Conservation (phyloP, 1,139 yeast genomes). For the Yamadazyma friedrichii region DNA sequence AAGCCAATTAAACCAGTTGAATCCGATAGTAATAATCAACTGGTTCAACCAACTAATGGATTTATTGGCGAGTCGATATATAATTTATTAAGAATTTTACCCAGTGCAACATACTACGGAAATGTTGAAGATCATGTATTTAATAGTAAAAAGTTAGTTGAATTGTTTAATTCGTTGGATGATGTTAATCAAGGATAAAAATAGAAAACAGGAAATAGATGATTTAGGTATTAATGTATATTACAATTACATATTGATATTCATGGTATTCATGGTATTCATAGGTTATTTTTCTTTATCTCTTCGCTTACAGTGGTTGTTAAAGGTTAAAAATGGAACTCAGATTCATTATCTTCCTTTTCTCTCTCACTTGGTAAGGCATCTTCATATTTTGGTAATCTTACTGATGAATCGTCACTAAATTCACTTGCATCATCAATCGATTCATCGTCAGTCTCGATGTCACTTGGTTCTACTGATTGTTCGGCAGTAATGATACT, state of each 20-base stretch:
- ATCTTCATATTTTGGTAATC: conserved; percentile 17
- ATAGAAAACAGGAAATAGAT: neutral
- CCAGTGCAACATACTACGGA: conserved; percentile 49
- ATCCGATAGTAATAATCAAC: conserved; percentile 3
- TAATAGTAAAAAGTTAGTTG: conserved; percentile 40
- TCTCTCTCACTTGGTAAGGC: conserved; percentile 10
- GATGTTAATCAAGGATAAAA: neutral
- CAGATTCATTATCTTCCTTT: conserved; percentile 17
- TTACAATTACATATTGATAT: conserved; percentile 1
- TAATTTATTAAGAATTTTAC: conserved; percentile 52
- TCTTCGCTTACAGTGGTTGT: too few species aligned
- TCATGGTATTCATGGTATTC: neutral
- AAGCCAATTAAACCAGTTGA: conserved; percentile 11
- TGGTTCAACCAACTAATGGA: conserved; percentile 5
- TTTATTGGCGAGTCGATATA: conserved; percentile 54
- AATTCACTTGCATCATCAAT: conserved; percentile 17
- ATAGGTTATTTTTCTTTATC: neutral
- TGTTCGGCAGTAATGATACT: conserved; percentile 46
- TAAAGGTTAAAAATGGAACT: conserved; percentile 18
- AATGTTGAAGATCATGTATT: conserved; percentile 39
- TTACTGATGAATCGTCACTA: conserved; percentile 11
- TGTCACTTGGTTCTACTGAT: conserved; percentile 17
- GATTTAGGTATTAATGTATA: conserved; percentile 2
- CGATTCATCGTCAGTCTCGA: conserved; percentile 12
- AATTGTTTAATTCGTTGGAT: conserved; percentile 29